phyloP scores from a whole-genome alignment of 495 filamentous ascomycete genomes.

The Aspergillus biplanus region DNA sequence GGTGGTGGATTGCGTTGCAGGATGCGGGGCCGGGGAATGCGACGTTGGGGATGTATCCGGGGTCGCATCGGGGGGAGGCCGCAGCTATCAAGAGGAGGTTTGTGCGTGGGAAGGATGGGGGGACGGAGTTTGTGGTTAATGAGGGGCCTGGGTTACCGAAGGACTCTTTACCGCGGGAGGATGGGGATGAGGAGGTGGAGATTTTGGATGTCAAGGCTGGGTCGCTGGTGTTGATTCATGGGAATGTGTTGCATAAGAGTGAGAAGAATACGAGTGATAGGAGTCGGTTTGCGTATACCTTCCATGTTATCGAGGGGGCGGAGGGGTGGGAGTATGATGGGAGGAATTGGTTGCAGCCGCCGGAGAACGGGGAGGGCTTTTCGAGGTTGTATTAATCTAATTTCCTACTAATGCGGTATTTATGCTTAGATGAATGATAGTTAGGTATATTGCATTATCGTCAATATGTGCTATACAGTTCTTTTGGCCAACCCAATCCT shows the following conservation, averaged over 20 bases:
- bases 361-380: slow-evolving; percentile 72
- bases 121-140: slow-evolving; percentile 61
- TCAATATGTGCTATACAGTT: slow-evolving; percentile 18
- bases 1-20: slow-evolving; percentile 95
- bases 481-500: slow-evolving; percentile 3
- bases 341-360: slow-evolving; percentile 91
- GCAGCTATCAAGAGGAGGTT: slow-evolving; percentile 69
- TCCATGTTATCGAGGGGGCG: slow-evolving; percentile 92
- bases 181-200: slow-evolving; percentile 59
- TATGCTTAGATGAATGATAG: background rate
- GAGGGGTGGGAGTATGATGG: slow-evolving; percentile 74
- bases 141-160: slow-evolving; percentile 49
- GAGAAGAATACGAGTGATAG: slow-evolving; percentile 83
- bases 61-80: slow-evolving; percentile 64
- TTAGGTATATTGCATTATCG: background rate
- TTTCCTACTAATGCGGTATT: background rate
- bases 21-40: slow-evolving; percentile 85
- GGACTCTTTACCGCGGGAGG: slow-evolving; percentile 36
- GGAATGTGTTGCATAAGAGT: slow-evolving; percentile 95
- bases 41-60: slow-evolving; percentile 81
- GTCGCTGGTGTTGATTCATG: slow-evolving; percentile 90
- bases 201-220: slow-evolving; percentile 84
- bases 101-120: slow-evolving; percentile 52
- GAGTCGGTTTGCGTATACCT: slow-evolving; percentile 95
- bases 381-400: slow-evolving; percentile 58